These are phyloP conservation scores for Xylaria digitata DNA, from an alignment of 2,329 filamentous ascomycete genomes.

Conservation along the genomic window DNA sequence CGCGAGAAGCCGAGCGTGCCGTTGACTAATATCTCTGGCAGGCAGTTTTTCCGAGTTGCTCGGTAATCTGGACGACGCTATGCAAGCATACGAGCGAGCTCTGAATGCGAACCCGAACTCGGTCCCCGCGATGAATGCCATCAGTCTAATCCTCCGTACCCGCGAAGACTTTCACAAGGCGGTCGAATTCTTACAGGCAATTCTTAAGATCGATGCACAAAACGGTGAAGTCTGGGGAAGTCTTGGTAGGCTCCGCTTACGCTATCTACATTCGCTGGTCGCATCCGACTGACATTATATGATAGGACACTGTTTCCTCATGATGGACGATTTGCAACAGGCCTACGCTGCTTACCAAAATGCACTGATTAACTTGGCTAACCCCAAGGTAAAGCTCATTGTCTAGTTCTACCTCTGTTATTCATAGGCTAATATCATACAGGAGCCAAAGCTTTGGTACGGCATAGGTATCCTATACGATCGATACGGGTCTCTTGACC, in stretches of 20 bases:
- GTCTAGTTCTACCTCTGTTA: neutral
- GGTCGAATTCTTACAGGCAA: slow-evolving; percentile 90
- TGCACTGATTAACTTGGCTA: slow-evolving; percentile 89
- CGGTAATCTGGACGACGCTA: slow-evolving; percentile 88
- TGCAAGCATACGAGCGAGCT: slow-evolving; percentile 90
- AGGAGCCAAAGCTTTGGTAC: slow-evolving; percentile 99
- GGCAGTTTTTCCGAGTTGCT: slow-evolving; percentile 88
- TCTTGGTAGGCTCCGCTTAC: slow-evolving; percentile 70
- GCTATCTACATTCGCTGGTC: slow-evolving; percentile 5
- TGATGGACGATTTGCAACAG: slow-evolving; percentile 98
- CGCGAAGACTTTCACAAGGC: slow-evolving; percentile 95
- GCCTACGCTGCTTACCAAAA: slow-evolving; percentile 97
- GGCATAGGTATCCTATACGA: slow-evolving; percentile 98
- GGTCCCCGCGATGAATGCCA: slow-evolving; percentile 90
- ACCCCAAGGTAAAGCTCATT: slow-evolving; percentile 80
- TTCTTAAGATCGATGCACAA: slow-evolving; percentile 86
- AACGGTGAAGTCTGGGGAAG: slow-evolving; percentile 98
- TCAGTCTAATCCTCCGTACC: slow-evolving; percentile 88
- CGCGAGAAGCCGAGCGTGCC: slow-evolving; percentile 11
- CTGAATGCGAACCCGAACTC: slow-evolving; percentile 89
- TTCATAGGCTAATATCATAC: slow-evolving; percentile 39
- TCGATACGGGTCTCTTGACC: slow-evolving; percentile 93
- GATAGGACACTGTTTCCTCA: slow-evolving; percentile 93
- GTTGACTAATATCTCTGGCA: slow-evolving; percentile 54
- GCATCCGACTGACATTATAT: slow-evolving; percentile 42